Evolutionary conservation across 2,329 filamentous ascomycete genomes (phyloP).

Genomic region (Ascochyta clinopodiicola): DNA sequence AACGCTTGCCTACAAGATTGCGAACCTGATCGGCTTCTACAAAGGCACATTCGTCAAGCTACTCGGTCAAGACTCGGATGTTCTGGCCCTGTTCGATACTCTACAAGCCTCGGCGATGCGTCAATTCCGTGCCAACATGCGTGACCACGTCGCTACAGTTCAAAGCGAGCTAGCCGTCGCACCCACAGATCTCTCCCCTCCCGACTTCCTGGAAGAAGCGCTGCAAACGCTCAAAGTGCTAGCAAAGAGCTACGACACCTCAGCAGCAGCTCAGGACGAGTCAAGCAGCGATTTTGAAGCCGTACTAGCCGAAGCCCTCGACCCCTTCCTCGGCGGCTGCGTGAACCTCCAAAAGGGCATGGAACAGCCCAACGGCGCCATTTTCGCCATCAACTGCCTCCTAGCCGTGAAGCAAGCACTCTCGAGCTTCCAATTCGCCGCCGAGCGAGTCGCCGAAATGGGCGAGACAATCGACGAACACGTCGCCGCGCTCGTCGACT

Average conservation of each 20-base stretch:
- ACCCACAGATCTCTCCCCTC: constrained; percentile 76
- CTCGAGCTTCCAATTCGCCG: constrained; percentile 68
- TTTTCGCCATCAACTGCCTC: constrained; percentile 78
- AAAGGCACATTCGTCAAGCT: constrained; percentile 82
- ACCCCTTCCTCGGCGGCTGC: constrained; percentile 83
- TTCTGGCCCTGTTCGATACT: constrained; percentile 71
- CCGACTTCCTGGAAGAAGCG: constrained; percentile 80
- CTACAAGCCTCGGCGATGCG: constrained; percentile 79
- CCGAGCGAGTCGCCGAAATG: constrained; percentile 62
- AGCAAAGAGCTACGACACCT: constrained; percentile 87
- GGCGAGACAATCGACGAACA: constrained; percentile 63
- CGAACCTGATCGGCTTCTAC: constrained; percentile 90
- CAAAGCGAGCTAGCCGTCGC: constrained; percentile 74
- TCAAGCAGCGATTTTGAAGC: constrained; percentile 74
- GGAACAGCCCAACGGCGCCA: constrained; percentile 64
- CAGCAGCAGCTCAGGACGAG: constrained; percentile 64
- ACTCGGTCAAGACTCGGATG: constrained; percentile 70
- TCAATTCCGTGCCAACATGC: constrained; percentile 81
- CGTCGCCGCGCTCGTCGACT: constrained; percentile 65
- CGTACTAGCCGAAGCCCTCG: constrained; percentile 78
- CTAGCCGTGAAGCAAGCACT: constrained; percentile 65
- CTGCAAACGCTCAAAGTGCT: constrained; percentile 78
- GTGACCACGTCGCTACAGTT: constrained; percentile 77
- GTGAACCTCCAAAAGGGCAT: constrained; percentile 71
- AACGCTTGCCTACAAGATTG: constrained; percentile 85